Percentiles rank a stretch among this genome's conserved stretches.
Evolutionary conservation across 2,329 filamentous ascomycete species (phyloP).

Genomic region (Sarocladiaceae sp.): DNA sequence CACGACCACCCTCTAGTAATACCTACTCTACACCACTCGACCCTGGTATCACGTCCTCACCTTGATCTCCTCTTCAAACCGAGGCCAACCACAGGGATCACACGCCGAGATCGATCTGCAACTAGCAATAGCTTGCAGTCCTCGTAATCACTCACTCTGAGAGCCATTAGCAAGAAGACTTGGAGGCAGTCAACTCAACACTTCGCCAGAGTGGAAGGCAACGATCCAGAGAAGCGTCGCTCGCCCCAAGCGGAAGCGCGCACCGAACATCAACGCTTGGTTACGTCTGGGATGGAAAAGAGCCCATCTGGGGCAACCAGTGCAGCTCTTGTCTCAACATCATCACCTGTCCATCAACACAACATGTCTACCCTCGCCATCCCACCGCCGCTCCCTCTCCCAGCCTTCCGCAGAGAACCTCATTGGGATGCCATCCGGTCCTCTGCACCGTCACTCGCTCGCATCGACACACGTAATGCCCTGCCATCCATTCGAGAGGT

Average conservation of each 20-base stretch:
- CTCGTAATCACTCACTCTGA: no score
- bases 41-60: no score
- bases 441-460: constrained; percentile 28
- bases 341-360: neutral
- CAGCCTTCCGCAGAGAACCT: constrained; percentile 32
- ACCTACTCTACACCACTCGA: no score
- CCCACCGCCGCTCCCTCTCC: neutral
- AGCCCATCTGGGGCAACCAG: constrained; percentile 5
- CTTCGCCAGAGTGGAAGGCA: constrained; percentile 4
- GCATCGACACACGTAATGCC: constrained; percentile 32
- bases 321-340: constrained; percentile 5
- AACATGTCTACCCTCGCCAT: constrained; percentile 6
- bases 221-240: neutral
- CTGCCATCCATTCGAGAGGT: constrained; percentile 50
- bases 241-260: neutral
- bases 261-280: constrained; percentile 1
- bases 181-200: no score
- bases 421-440: constrained; percentile 32
- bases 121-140: neutral
- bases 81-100: no score
- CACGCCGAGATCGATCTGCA: no score
- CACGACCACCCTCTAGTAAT: no score
- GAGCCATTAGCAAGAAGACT: no score
- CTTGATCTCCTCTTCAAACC: no score
- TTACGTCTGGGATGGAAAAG: constrained; percentile 6